Evolutionary conservation across 768 basidiomycete species (phyloP), one percentile per base, ranked within the genome.

Genomic region (Russula emetica): DNA sequence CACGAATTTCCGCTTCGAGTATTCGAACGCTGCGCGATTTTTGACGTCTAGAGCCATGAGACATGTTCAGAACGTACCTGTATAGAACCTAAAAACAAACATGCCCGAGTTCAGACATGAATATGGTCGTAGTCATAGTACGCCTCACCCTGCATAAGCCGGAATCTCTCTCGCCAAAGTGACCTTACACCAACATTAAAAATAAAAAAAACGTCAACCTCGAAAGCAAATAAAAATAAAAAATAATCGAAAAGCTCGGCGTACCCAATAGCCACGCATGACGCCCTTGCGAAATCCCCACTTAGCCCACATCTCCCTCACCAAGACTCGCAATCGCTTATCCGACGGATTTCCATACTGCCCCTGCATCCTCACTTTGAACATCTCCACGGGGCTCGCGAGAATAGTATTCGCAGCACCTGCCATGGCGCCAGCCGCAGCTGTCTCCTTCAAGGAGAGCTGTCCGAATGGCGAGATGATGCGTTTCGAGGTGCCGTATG

Each of bases 321-420:
- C 84, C 10, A 98, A 81, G 9, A 77, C 80, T 40, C 87, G 76
- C 30, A 99, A 78, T 45, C 84, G 82, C 74, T 95, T 88, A 72
- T 98, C 94, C 10, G 82, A 80, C 14, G 84, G 79, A 4, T 79
- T 81, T 13, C 95, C 96, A 69, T 97, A 96, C 72, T 98, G 92
- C 8, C 90, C 94, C 75, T 97, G 95, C 96, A 97, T 97, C 20
- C 92, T 83, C 32, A 98, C 92, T 76, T 99, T 98, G 79, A 98
- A 98, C 90, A 98, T 92, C 76, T 99, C 97, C 56, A 94, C 92
- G 58, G 97, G 97, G 74, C 90, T 91, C 2, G 96, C 96, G 2
- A 98, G 80, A 10, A 98, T 75, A 14, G 96, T 85, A 71, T 98
- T 96, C 1, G 83, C 86, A 1, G 90, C 93, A 7, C 97, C 97